Conservation (phyloP, 371 early-diverging fungal species). For the Pancytospora epiphaga region DNA sequence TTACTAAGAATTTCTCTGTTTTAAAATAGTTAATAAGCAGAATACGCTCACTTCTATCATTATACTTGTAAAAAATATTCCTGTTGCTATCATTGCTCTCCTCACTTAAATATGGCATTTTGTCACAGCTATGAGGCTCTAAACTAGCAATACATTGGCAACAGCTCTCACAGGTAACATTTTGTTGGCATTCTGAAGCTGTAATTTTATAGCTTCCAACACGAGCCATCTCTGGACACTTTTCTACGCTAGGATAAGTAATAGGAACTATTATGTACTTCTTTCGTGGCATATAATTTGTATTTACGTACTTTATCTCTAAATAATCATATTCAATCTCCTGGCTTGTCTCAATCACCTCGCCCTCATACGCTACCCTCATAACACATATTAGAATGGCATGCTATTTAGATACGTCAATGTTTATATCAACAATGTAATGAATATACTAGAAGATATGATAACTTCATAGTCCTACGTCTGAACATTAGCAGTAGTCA, state of each 20-base stretch:
- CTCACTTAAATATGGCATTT: not conserved
- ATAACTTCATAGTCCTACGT: no score
- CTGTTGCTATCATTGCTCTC: not conserved
- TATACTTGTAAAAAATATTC: not conserved
- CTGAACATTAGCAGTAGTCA: no score
- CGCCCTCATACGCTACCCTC: constrained; percentile 3
- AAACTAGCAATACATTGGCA: not conserved
- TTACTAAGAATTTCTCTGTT: not conserved
- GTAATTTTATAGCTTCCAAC: not conserved
- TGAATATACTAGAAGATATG: no score
- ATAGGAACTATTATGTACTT: not conserved
- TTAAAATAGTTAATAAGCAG: constrained; percentile 5
- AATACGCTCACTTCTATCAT: not conserved
- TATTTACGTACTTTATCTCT: constrained; percentile 1
- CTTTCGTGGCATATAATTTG: not conserved
- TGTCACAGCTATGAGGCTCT: not conserved
- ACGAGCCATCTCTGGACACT: no score
- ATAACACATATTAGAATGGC: not conserved
- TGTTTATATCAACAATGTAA: no score
- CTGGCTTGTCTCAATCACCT: constrained; percentile 1
- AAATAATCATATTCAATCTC: constrained; percentile 5
- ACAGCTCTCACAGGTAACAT: no score
- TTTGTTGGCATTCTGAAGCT: no score
- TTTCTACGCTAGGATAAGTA: no score
- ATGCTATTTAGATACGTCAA: no score